A percentile compares a stretch with the other conserved stretches of the same genome.
These are phyloP conservation scores for Asterochloris sp. DNA, from an alignment of 139 green algal genomes.

Conservation along the genomic window DNA sequence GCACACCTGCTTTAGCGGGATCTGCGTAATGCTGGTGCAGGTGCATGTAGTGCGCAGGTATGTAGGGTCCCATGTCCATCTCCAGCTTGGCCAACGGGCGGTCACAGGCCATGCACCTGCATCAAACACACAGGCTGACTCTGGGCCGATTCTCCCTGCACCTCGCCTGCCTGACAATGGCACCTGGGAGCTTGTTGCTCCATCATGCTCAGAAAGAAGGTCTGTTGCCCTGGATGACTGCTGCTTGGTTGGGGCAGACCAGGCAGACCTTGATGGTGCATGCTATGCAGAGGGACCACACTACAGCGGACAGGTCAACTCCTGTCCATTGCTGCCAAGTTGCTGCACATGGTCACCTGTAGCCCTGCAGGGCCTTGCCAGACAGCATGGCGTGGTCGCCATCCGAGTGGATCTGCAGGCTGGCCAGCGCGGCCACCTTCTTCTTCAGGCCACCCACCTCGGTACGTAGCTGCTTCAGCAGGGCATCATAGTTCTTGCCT, in stretches of 20 bases:
- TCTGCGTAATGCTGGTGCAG: too few species aligned
- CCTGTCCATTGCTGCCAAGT: neutral
- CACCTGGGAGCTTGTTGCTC: neutral
- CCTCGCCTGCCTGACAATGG: neutral
- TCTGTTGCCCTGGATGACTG: neutral
- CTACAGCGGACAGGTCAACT: neutral
- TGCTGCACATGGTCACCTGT: neutral
- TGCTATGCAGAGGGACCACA: neutral
- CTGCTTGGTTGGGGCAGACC: neutral
- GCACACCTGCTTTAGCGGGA: too few species aligned
- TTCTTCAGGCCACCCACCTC: conserved; percentile 10
- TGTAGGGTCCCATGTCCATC: conserved; percentile 2
- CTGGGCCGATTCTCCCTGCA: neutral
- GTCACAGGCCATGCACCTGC: conserved; percentile 21
- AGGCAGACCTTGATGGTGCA: neutral
- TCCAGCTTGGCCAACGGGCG: conserved; percentile 15
- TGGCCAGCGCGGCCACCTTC: conserved; percentile 6
- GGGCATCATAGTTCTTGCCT: conserved; percentile 9
- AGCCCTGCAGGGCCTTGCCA: conserved; percentile 8
- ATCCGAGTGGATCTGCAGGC: neutral
- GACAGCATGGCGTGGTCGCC: conserved; percentile 15
- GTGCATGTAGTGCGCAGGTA: conserved; percentile 4
- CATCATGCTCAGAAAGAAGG: neutral
- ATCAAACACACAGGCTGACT: neutral
- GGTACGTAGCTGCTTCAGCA: neutral